Percentiles rank a stretch among this genome's conserved stretches.
Conservation (phyloP, 2,329 filamentous ascomycete species). For the Ophiosphaerella narmari region DNA sequence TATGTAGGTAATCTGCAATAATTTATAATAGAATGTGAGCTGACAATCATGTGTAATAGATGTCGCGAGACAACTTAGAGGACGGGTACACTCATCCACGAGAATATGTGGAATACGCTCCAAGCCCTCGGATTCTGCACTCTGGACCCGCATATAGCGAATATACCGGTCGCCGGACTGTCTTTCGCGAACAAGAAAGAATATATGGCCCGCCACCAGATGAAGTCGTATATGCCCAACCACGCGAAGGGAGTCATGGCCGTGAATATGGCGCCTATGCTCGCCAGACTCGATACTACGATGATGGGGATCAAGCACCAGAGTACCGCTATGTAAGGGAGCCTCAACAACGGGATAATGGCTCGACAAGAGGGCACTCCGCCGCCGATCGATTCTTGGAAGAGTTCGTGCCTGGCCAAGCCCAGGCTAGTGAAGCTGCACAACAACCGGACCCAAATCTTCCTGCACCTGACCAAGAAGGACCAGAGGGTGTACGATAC, state of each 20-base stretch:
- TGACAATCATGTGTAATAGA: conserved; percentile 24
- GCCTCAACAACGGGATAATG: conserved; percentile 23
- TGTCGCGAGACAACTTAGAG: conserved; percentile 34
- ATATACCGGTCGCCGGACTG: conserved; percentile 33
- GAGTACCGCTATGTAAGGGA: conserved; percentile 32
- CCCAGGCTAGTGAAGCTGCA: conserved; percentile 16
- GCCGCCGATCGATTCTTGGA: conserved; percentile 44
- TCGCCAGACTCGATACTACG: conserved; percentile 35
- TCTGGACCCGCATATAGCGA: conserved; percentile 36
- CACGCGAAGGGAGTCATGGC: conserved; percentile 31
- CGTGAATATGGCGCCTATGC: conserved; percentile 34
- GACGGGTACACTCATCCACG: conserved; percentile 31
- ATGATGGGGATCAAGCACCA: conserved; percentile 25
- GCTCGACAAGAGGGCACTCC: conserved; percentile 28
- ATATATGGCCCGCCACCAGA: conserved; percentile 31
- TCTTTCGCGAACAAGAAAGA: conserved; percentile 40
- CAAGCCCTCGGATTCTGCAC: conserved; percentile 34
- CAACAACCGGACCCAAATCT: conserved; percentile 21
- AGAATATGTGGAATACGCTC: conserved; percentile 37
- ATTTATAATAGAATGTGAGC: conserved; percentile 6
- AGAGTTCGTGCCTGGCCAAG: conserved; percentile 33
- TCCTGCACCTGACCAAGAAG: conserved; percentile 21
- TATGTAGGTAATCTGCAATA: conserved; percentile 36
- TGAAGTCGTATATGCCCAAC: conserved; percentile 33
- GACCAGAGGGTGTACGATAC: conserved; percentile 36